Evolutionary conservation across 257 asterid genomes (phyloP), one percentile per base, ranked within the genome.

Genomic region (Nicotiana obtusifolia): DNA sequence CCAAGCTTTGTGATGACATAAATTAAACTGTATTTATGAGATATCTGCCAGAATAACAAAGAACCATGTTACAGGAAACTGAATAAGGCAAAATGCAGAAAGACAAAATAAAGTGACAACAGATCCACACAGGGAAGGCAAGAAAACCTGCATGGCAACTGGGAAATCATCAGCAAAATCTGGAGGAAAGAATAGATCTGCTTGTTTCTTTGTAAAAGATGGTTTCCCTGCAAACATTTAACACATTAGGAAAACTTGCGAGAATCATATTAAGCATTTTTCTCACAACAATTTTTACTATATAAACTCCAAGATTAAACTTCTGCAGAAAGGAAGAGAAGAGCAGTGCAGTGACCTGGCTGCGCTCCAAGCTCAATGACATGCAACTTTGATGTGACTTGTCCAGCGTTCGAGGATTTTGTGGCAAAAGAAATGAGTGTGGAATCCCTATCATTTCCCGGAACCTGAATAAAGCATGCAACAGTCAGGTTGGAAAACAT

Each of bases 1-100:
- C 99, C 99, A 87, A 96, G 97, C 95, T 96, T 96, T 2, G 98
- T 96, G 87, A 96, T 94, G 84, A 94, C 99, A 86, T 92, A 96
- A 77, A 93, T 87, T 88, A 96, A 94, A 84, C 98, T 90, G 87
- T 93, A 94, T 87, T 93, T 96, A 60, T 92, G 97, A 16, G 99
- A 94, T 67, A 96, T 93, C 98, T 96, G 97, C 89, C 89, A 85
- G 78, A 83, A 87, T 64, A 44, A 75, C 80, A 80, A 86, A 44
- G 41, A 16, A 83, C 52, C 15, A 56, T 53, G 57, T 59, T 59
- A 68, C 30, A 60, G 67, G 81, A 82, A 69, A 81, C 62, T 30
- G 84, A 81, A 81, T 60, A 28, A 24, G 16, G 37, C 15, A 44
- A 26, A 47, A 28, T 22, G 33, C 62, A 81, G 20, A 14, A 67